Conservation (phyloP, 352 stramenopile genomes). For the Globisporangium yorkense region DNA sequence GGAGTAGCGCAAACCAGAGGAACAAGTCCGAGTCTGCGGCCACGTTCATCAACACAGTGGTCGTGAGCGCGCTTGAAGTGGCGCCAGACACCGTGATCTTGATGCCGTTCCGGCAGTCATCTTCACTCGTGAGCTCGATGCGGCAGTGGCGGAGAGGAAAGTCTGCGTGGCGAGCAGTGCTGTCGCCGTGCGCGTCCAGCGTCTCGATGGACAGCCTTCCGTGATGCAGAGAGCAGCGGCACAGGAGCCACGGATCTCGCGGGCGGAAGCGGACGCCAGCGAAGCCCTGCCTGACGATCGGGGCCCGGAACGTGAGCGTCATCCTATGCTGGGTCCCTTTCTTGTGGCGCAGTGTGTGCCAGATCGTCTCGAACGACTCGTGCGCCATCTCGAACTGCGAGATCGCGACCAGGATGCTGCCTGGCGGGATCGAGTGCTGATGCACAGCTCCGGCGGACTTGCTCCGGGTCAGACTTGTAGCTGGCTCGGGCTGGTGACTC, state of each 20-base stretch:
- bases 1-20: conserved; percentile 48
- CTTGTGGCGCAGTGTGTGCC: conserved; percentile 55
- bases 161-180: conserved; percentile 9
- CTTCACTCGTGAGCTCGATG: conserved; percentile 40
- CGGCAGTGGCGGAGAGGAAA: conserved; percentile 39
- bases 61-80: conserved; percentile 5
- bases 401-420: conserved; percentile 51
- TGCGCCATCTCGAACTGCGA: conserved; percentile 55
- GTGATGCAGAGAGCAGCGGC: conserved; percentile 27
- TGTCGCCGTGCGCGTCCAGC: neutral
- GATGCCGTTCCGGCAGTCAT: conserved; percentile 40
- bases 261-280: conserved; percentile 29
- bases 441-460: conserved; percentile 1
- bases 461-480: conserved; percentile 2
- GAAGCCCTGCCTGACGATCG: conserved; percentile 28
- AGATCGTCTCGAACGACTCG: conserved; percentile 67
- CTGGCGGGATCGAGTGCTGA: conserved; percentile 27
- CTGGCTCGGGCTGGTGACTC: conserved; percentile 26
- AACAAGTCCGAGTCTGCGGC: conserved; percentile 38
- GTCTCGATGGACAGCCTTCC: conserved; percentile 28
- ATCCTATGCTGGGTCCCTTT: conserved; percentile 43
- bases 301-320: conserved; percentile 45
- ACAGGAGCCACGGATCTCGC: conserved; percentile 31
- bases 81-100: conserved; percentile 23
- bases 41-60: conserved; percentile 40